phyloP scores from a whole-genome alignment of 2,329 filamentous ascomycete species.

The Oidium heveae region DNA sequence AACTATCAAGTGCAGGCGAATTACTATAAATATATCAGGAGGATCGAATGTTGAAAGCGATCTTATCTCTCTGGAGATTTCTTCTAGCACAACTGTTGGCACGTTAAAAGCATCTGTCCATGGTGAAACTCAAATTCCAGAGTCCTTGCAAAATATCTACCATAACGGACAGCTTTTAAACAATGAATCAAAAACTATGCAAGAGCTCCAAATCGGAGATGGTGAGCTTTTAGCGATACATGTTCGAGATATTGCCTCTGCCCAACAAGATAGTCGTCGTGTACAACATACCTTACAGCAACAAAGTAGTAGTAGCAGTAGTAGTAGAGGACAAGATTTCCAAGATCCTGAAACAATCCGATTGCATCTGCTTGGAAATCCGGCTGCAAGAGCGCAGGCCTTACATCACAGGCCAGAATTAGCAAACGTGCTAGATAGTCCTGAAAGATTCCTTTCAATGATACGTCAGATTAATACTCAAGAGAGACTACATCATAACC shows the following conservation, averaged over 20 bases:
- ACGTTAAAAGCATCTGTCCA: conserved; percentile 74
- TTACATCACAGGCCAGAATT: conserved; percentile 51
- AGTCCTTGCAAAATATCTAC: conserved; percentile 57
- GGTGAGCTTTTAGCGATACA: conserved; percentile 85
- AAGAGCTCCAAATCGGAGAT: conserved; percentile 56
- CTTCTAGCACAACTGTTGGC: conserved; percentile 56
- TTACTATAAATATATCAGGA: conserved; percentile 66
- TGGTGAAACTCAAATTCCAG: conserved; percentile 52
- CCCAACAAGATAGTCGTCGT: conserved; percentile 17
- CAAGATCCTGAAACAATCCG: conserved; percentile 62
- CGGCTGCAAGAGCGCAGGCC: conserved; percentile 44
- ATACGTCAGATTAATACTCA: conserved; percentile 41
- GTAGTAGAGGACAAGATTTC: conserved; percentile 15
- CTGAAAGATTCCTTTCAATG: conserved; percentile 48
- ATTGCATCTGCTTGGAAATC: conserved; percentile 59
- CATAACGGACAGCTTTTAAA: conserved; percentile 65
- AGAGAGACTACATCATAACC: conserved; percentile 45
- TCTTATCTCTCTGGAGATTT: conserved; percentile 60
- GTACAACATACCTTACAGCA: conserved; percentile 13
- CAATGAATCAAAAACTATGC: conserved; percentile 57
- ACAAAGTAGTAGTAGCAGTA: conserved; percentile 10
- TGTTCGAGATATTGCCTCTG: conserved; percentile 29
- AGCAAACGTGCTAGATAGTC: conserved; percentile 49
- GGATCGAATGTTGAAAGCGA: conserved; percentile 37
- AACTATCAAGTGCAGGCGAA: conserved; percentile 32